Conservation (phyloP, 2,329 filamentous ascomycete species). For the Aspergillus sp. region DNA sequence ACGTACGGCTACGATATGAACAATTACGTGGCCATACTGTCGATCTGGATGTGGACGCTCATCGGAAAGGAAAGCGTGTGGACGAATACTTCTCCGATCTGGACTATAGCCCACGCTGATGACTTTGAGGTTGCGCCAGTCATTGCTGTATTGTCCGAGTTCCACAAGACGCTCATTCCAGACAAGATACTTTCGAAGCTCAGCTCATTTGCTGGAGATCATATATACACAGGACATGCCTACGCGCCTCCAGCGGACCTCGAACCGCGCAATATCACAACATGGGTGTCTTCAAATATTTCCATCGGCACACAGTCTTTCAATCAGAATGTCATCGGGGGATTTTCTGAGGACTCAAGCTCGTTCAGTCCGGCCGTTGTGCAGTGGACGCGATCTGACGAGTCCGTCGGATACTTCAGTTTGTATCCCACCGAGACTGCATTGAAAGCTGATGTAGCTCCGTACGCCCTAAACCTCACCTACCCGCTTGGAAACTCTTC, state of each 20-base stretch:
- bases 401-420: conserved; percentile 25
- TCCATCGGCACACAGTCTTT: conserved; percentile 63
- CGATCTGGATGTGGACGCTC: conserved; percentile 59
- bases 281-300: conserved; percentile 57
- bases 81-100: conserved; percentile 39
- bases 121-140: conserved; percentile 61
- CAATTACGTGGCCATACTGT: conserved; percentile 58
- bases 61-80: conserved; percentile 24
- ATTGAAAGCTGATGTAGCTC: conserved; percentile 44
- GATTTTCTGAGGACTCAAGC: conserved; percentile 51
- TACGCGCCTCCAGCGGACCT: conserved; percentile 61
- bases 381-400: conserved; percentile 53
- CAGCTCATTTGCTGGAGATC: conserved; percentile 53
- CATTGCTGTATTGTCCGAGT: conserved; percentile 55
- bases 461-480: conserved; percentile 48
- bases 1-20: conserved; percentile 66
- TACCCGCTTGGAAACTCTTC: conserved; percentile 51
- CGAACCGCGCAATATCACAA: conserved; percentile 58
- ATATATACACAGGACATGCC: conserved; percentile 53
- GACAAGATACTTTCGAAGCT: conserved; percentile 27
- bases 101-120: conserved; percentile 57
- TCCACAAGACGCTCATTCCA: conserved; percentile 45
- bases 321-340: conserved; percentile 57
- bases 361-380: conserved; percentile 62
- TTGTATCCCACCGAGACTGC: conserved; percentile 44